Base-by-base conservation (phyloP, 1,139 yeast genomes). In the Casaregolazyma suthepensis region DNA sequence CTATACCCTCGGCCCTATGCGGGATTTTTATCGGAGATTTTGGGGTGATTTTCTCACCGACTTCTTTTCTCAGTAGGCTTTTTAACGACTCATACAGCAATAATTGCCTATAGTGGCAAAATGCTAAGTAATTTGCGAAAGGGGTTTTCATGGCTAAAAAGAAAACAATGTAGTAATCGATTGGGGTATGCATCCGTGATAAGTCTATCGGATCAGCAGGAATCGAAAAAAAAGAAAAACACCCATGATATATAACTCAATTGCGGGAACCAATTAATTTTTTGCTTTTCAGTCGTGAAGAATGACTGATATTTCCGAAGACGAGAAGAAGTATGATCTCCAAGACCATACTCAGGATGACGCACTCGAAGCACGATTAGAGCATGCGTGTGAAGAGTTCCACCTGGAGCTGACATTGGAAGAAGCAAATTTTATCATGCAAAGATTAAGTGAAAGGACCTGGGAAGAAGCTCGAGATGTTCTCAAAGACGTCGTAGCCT, bases 381-480 rank as follows among this genome's bases (percentile, higher is more conserved):
- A 51, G n/a, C 20, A 44, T 26, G 56, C 53, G 29, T 29, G 45
- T 7, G 22, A 38, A 10, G 51, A 47, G 22, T 46, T 53, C 7
- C 44, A 47, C 18, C 17, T 50, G 23, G 55, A 53, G 12, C 45
- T 53, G 44, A 53, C 52, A 10, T 29, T 43, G n/a, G 55, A 53
- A 29, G 55, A 53, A 44, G 47, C 56, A 29, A 56, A 55, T 29
- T 76, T 66, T 59, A 67, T 77, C 64, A 63, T 74, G 62, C 71
- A 71, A 46, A 75, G 74, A 58, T 66, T 77, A 48, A 70, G 68
- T 23, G 59, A 59, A 17, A 23, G 45, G 26, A 45, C 43, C 46
- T 48, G 35, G 43, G 72, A 69, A 12, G 76, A 75, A 51, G 73
- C 82, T 0, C 43, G 77, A 2, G 70, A 65, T 18, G 72, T 78